A percentile compares a stretch with the other conserved stretches of the same genome.
phyloP scores from a whole-genome alignment of 805 yeast species.

The Schizosaccharomyces japonicus region DNA sequence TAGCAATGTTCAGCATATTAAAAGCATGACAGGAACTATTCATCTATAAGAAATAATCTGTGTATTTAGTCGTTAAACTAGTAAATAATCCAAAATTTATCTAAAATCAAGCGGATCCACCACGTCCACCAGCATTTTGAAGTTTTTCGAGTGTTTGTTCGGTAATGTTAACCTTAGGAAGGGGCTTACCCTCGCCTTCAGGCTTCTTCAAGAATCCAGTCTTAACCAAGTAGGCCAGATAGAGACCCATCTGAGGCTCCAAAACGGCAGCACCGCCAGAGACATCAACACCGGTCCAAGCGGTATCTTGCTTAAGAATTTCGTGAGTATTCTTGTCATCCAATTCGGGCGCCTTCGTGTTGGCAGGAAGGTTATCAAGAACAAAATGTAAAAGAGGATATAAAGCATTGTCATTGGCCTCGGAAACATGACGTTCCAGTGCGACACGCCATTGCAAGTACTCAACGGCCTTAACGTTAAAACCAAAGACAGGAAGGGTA shows the following conservation, averaged over 20 bases:
- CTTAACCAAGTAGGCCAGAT: constrained; percentile 54
- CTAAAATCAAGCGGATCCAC: constrained; percentile 6
- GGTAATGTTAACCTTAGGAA: constrained; percentile 36
- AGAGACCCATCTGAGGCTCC: constrained; percentile 39
- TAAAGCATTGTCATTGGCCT: constrained; percentile 51
- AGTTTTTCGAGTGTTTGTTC: constrained; percentile 18
- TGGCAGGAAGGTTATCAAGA: constrained; percentile 70
- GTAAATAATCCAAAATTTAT: too few relatives aligned
- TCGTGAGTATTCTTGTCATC: constrained; percentile 64
- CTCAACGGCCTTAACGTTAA: constrained; percentile 32
- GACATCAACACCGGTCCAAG: constrained; percentile 41
- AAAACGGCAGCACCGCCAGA: constrained; percentile 60
- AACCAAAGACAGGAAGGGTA: constrained; percentile 47
- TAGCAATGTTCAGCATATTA: too few relatives aligned
- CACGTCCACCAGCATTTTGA: constrained; percentile 20
- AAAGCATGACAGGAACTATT: too few relatives aligned
- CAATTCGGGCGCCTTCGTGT: constrained; percentile 84
- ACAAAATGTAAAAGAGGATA: constrained; percentile 88
- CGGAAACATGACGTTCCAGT: constrained; percentile 56
- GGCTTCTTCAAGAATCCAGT: constrained; percentile 64
- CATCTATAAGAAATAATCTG: too few relatives aligned
- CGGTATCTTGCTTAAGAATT: constrained; percentile 38
- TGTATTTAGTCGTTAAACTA: too few relatives aligned
- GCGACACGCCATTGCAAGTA: constrained; percentile 60
- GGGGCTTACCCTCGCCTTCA: constrained; percentile 17